Evolutionary conservation across 306 rosid genomes (phyloP).

Genomic region (Astragalus glycyphyllos): DNA sequence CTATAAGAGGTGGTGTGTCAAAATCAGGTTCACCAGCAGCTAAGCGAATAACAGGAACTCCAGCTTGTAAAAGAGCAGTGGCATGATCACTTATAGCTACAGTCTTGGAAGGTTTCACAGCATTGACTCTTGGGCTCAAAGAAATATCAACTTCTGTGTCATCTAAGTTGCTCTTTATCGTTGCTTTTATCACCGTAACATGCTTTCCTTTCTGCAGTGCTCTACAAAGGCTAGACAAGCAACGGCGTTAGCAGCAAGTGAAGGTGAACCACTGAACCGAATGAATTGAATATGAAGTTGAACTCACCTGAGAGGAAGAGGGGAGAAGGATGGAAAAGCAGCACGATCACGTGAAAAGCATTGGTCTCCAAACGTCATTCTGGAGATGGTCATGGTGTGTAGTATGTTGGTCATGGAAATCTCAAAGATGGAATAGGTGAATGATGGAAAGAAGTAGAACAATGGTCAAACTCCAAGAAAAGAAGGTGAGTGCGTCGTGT

Average conservation of each 20-base stretch:
- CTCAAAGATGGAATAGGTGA: background rate
- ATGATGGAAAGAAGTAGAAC: background rate
- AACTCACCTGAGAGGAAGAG: constrained; percentile 32
- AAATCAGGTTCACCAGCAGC: constrained; percentile 93
- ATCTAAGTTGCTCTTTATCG: constrained; percentile 40
- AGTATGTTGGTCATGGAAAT: constrained; percentile 33
- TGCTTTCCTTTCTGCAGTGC: constrained; percentile 42
- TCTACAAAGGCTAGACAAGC: background rate
- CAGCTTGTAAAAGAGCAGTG: constrained; percentile 75
- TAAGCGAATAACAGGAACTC: constrained; percentile 75
- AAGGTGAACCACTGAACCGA: background rate
- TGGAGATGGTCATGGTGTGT: constrained; percentile 31
- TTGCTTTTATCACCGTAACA: constrained; percentile 47
- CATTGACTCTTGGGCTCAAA: constrained; percentile 75
- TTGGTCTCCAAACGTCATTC: constrained; percentile 2
- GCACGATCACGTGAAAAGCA: background rate
- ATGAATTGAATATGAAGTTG: background rate
- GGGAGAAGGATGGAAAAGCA: background rate
- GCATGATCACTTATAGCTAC: constrained; percentile 81
- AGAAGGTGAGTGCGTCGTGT: background rate
- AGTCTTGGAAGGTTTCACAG: constrained; percentile 82
- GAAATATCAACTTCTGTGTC: constrained; percentile 55
- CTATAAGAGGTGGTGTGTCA: constrained; percentile 69
- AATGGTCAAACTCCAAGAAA: background rate
- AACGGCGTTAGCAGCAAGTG: background rate